Percentiles rank a stretch among this genome's conserved stretches.
These are phyloP conservation scores for Conticribra weissflogii DNA, from an alignment of 108 stramenopile species.

Conservation along the genomic window DNA sequence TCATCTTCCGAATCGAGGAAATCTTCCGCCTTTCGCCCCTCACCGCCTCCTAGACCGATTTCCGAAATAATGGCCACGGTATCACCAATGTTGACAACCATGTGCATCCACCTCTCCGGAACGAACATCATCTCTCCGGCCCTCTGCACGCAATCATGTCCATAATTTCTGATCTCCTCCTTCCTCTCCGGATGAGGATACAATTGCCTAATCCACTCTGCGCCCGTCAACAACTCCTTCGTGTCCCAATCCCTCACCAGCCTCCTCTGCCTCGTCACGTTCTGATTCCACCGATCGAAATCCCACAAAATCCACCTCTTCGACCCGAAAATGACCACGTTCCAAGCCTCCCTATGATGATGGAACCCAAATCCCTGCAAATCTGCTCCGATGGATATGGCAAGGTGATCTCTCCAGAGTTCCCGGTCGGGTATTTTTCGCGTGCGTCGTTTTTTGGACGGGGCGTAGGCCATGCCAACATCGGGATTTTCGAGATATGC, in stretches of 20 bases:
- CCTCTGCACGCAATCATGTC: conserved; percentile 47
- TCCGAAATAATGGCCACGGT: conserved; percentile 40
- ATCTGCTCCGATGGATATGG: conserved; percentile 47
- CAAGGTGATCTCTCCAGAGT: conserved; percentile 43
- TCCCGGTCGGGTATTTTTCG: conserved; percentile 16
- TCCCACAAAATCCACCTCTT: conserved; percentile 50
- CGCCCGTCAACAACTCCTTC: conserved; percentile 9
- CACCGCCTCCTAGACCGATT: conserved; percentile 40
- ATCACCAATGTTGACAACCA: conserved; percentile 48
- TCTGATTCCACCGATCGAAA: conserved; percentile 30
- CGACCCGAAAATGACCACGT: conserved; percentile 42
- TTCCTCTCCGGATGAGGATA: conserved; percentile 40
- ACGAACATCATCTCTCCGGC: conserved; percentile 48
- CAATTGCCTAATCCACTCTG: conserved; percentile 39
- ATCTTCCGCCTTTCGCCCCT: conserved; percentile 42
- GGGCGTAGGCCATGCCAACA: conserved; percentile 16
- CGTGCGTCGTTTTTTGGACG: conserved; percentile 27
- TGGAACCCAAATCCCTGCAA: conserved; percentile 46
- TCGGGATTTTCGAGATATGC: conserved; percentile 33
- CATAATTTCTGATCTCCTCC: conserved; percentile 36
- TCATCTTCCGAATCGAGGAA: conserved; percentile 35
- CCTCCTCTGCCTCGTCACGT: conserved; percentile 26
- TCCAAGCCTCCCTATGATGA: conserved; percentile 48
- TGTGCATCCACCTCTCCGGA: conserved; percentile 45
- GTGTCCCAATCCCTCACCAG: conserved; percentile 27